Base-by-base conservation (phyloP, 495 filamentous ascomycete genomes). In the Xylaria acuta region DNA sequence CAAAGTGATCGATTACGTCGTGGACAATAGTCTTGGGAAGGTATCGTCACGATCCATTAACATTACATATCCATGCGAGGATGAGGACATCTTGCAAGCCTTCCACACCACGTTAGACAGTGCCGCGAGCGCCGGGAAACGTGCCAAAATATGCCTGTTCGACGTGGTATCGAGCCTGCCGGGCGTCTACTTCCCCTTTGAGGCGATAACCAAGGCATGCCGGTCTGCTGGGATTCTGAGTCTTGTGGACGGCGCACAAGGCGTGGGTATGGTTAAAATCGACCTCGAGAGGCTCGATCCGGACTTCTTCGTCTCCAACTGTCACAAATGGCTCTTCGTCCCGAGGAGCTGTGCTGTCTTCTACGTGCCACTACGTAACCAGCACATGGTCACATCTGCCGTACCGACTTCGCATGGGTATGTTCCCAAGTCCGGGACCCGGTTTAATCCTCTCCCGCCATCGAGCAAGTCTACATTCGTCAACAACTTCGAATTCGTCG, bases 241-340 rank as follows among this genome's bases (percentile, higher is more conserved):
- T 40, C 76, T 89, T 20, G 80, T 95, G 18, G 93, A 95, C 75
- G 93, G 84, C 1, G 93, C 93, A 0, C 93, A 95, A 76, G 90
- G 90, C 5, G 82, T 95, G 20, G 94, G 94, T 0, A 89, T 93
- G 67, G 84, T 95, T 43, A 83, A 84, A 16, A 79, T 97, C 20
- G 86, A 93, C 76, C 81, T 95, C 56, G 77, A 80, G 6, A 78
- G 75, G 43, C 79, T 94, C 25, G 84, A 89, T 45, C 88, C 91
- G 1, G 93, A 97, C 77, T 96, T 97, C 80, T 90, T 94, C 73
- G 85, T 92, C 20, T 89, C 83, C 38, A 96, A 95, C 73, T 90
- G 86, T 68, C 91, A 95, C 80, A 97, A 95, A 83, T 97, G 94
- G 94, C 88, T 97, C 16, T 92, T 87, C 75, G 87, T 88, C n/a